These are phyloP conservation scores for Oligophagozyma castellii DNA, from an alignment of 1,139 yeast species.

Conservation along the genomic window DNA sequence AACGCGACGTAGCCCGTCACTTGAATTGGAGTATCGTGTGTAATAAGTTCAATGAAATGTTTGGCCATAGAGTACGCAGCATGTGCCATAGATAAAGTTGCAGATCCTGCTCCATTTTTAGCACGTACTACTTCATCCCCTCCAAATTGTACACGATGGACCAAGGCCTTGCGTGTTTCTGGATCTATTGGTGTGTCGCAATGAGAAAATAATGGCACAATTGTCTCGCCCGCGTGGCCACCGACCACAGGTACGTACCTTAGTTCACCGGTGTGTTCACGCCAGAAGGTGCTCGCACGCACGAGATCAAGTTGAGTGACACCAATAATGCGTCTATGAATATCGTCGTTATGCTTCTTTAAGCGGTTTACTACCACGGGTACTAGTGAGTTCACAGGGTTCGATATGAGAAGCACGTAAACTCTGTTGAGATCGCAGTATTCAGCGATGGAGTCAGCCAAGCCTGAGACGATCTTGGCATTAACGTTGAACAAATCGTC, in stretches of 20 bases:
- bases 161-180: slow-evolving; percentile 52
- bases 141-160: slow-evolving; percentile 88
- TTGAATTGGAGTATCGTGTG: slow-evolving; percentile 8
- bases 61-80: slow-evolving; percentile 77
- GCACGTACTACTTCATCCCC: slow-evolving; percentile 97
- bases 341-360: slow-evolving; percentile 37
- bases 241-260: slow-evolving; percentile 71
- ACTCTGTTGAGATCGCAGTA: slow-evolving; percentile 14
- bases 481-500: slow-evolving; percentile 90
- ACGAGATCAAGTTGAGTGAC: slow-evolving; percentile 86
- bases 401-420: slow-evolving; percentile 66
- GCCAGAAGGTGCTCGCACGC: slow-evolving; percentile 74
- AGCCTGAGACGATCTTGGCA: slow-evolving; percentile 76
- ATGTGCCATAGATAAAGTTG: slow-evolving; percentile 93
- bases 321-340: slow-evolving; percentile 77
- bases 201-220: slow-evolving; percentile 41
- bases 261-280: slow-evolving; percentile 34
- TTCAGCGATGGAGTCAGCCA: slow-evolving; percentile 69
- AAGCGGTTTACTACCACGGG: slow-evolving; percentile 78
- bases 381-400: slow-evolving; percentile 93
- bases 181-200: slow-evolving; percentile 11
- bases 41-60: slow-evolving; percentile 39
- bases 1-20: slow-evolving; percentile 16
- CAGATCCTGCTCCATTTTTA: slow-evolving; percentile 89
- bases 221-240: slow-evolving; percentile 80